A percentile compares a stretch with the other conserved stretches of the same genome.
phyloP scores from a whole-genome alignment of 2,329 filamentous ascomycete species.

The Ambrosiella xylebori region DNA sequence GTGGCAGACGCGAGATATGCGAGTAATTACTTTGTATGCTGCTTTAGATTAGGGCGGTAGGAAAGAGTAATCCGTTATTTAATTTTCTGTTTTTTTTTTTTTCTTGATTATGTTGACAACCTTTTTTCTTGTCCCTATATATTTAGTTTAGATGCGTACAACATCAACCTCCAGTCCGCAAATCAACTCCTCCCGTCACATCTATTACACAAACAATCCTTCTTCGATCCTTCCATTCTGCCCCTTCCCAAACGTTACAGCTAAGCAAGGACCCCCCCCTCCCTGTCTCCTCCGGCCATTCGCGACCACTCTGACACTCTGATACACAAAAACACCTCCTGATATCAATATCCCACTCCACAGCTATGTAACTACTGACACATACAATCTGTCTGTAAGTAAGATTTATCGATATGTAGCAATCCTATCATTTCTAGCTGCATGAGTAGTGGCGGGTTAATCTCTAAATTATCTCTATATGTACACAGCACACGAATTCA shows the following conservation, averaged over 20 bases:
- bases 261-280: background rate
- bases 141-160: background rate
- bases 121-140: background rate
- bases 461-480: too few species aligned
- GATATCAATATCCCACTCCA: background rate
- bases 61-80: background rate
- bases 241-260: background rate
- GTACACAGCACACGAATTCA: too few species aligned
- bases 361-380: background rate
- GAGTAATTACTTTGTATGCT: too few species aligned
- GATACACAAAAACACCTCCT: background rate
- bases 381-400: too few species aligned
- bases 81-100: background rate
- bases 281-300: background rate
- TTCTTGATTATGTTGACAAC: background rate
- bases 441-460: too few species aligned
- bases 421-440: too few species aligned
- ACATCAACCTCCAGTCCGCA: background rate
- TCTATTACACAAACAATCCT: background rate
- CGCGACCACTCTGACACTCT: background rate
- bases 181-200: too few species aligned
- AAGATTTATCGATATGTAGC: too few species aligned
- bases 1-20: too few species aligned
- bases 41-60: too few species aligned
- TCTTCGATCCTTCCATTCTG: background rate